Evolutionary conservation across 2,329 filamentous ascomycete species (phyloP), one percentile per base, ranked within the genome.

Genomic region (Talaromyces sp.): DNA sequence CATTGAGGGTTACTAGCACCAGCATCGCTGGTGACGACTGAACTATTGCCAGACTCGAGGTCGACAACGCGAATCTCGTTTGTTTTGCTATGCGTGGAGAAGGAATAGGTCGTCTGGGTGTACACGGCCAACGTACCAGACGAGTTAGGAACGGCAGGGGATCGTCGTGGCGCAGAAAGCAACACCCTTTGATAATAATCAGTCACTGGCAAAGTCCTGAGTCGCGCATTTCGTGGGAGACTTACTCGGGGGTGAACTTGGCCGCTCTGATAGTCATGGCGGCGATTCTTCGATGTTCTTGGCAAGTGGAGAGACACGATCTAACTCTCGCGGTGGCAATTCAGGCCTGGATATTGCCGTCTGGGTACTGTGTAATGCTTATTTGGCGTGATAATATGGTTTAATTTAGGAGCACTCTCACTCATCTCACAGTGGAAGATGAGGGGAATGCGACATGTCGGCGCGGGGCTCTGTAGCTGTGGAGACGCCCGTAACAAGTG

Each of bases 91-190:
- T 81, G 79, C 0, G 77, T 77, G 33, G 81, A 77, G 66, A 82
- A 82, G 27, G 79, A 81, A 64, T 82, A 82, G n/a, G 75, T 73
- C 1, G 79, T 78, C 59, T 81, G 78, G 8, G 77, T 80, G 67
- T 80, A 82, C 10, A 81, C 72, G 5, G 78, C 76, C 31, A 81
- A 72, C 14, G 75, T 80, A n/a, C 80, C 80, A 28, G 76, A 70
- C 1, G 78, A 68, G 65, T 79, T 81, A 31, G 80, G 79, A 57
- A 75, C 66, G 47, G 76, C 79, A 47, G 76, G 70, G 36, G 78
- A 80, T 64, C 79, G 73, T 63, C 79, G 73, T 34, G 80, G 80
- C 59, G 79, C 78, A 65, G 75, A 76, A 61, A 82, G 72, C 42
- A 82, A 73, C 54, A 79, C 76, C 72, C 79, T 80, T 23, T 33